Evolutionary conservation across 108 stramenopile species (phyloP), one percentile per base, ranked within the genome.

Genomic region (Heterococcus sp.): DNA sequence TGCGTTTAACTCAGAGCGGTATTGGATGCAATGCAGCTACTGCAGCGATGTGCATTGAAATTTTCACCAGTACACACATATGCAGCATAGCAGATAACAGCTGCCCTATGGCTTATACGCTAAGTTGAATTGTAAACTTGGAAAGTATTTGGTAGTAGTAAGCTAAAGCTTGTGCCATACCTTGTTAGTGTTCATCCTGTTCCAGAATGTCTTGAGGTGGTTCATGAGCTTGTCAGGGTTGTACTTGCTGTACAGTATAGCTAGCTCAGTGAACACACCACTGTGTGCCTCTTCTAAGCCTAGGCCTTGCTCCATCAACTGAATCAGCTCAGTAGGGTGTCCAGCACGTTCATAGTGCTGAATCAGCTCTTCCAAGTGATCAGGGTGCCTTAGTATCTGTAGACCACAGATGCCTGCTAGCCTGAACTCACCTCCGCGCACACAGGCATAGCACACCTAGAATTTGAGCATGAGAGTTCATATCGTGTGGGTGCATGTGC

Each of bases 211-310:
- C 91, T 97, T 97, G 93, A 97, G 91, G 87, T 99, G 99, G 69
- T 98, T 96, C 96, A 98, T 99, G 68, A 97, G 93, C 91, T 97
- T 96, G 37, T 92, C 94, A 38, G 97, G 97, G 14, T 90, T 92
- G 89, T 99, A 95, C 88, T 97, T 97, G 64, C 95, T 94, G 93
- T 98, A 99, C n/a, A 98, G 91, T 38, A 99, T 91, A 68, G 94
- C 99, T 74, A 99, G 91, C 88, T 99, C 97, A 32, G 99, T 98
- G 90, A 97, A 99, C 75, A 99, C 93, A 38, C 99, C 99, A 75
- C 95, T 89, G 91, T 99, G 99, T 32, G 97, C 97, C 79, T 94
- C 94, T 72, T 99, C 99, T 68, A 95, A 78, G 35, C 97, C 97
- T 75, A 98, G 90, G 31, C 99, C 99, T 76, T 84, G 83, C 90